phyloP scores from a whole-genome alignment of 2,329 filamentous ascomycete genomes.

The Epichloe elymi region DNA sequence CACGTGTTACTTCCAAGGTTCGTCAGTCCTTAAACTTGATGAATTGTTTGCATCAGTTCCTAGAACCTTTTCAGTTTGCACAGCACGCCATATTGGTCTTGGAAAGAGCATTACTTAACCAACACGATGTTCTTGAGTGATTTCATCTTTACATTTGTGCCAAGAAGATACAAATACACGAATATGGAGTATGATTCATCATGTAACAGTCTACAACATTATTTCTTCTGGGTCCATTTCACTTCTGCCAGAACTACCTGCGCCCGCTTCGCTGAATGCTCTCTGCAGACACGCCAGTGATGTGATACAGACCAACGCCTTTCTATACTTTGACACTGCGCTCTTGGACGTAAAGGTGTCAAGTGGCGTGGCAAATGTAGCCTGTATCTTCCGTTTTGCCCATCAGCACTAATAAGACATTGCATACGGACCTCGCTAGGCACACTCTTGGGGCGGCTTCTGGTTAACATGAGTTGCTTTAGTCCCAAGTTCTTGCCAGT shows the following conservation, averaged over 20 bases:
- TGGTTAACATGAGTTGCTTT: background rate
- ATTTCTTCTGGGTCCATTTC: background rate
- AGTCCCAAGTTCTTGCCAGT: constrained; percentile 43
- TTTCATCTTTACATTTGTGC: background rate
- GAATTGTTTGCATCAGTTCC: background rate
- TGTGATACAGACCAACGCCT: background rate
- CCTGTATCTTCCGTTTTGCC: background rate
- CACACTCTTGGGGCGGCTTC: background rate
- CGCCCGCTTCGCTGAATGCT: background rate
- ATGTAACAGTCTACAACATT: background rate
- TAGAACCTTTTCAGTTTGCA: background rate
- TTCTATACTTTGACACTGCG: background rate
- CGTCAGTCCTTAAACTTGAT: background rate
- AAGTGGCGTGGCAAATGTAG: background rate
- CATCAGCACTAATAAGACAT: background rate
- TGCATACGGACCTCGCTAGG: background rate
- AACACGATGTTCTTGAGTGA: background rate
- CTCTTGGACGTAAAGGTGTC: background rate
- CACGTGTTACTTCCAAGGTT: too few species aligned
- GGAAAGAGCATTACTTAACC: background rate
- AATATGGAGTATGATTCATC: background rate
- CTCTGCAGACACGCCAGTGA: background rate
- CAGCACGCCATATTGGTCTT: background rate
- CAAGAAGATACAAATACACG: background rate
- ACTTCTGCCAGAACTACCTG: too few species aligned